phyloP scores from a whole-genome alignment of 2,329 filamentous ascomycete genomes.

The Cercospora nicotianae region DNA sequence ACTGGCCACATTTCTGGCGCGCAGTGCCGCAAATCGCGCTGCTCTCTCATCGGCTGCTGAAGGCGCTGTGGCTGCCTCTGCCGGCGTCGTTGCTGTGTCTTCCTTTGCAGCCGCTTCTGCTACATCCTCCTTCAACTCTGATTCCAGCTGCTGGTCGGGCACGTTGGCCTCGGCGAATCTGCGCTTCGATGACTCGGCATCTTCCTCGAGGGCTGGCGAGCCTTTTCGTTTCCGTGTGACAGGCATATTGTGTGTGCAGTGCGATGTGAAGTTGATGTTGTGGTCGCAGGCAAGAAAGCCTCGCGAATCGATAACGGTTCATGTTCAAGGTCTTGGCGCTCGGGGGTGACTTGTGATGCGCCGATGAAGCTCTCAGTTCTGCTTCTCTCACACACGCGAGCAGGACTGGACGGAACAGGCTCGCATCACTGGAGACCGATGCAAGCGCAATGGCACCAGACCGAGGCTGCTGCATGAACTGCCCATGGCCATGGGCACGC shows the following conservation, averaged over 20 bases:
- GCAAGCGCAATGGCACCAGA: constrained; percentile 40
- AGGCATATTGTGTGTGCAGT: constrained; percentile 21
- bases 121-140: constrained; percentile 17
- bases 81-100: constrained; percentile 16
- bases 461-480: constrained; percentile 30
- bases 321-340: neutral
- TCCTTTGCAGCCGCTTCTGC: constrained; percentile 17
- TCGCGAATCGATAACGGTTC: neutral
- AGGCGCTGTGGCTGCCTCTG: constrained; percentile 32
- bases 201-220: constrained; percentile 37
- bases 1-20: constrained; percentile 62
- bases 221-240: constrained; percentile 40
- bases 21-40: constrained; percentile 82
- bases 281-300: neutral
- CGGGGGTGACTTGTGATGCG: neutral
- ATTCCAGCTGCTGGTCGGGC: constrained; percentile 15
- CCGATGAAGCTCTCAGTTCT: neutral
- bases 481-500: constrained; percentile 44
- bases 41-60: constrained; percentile 60
- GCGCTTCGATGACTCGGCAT: constrained; percentile 39
- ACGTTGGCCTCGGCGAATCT: constrained; percentile 35
- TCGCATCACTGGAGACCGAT: neutral
- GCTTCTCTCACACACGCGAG: neutral
- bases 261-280: constrained; percentile 3
- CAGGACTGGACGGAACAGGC: neutral